Base-by-base conservation (phyloP, 768 basidiomycete species). In the Xerocomellus intermedius region DNA sequence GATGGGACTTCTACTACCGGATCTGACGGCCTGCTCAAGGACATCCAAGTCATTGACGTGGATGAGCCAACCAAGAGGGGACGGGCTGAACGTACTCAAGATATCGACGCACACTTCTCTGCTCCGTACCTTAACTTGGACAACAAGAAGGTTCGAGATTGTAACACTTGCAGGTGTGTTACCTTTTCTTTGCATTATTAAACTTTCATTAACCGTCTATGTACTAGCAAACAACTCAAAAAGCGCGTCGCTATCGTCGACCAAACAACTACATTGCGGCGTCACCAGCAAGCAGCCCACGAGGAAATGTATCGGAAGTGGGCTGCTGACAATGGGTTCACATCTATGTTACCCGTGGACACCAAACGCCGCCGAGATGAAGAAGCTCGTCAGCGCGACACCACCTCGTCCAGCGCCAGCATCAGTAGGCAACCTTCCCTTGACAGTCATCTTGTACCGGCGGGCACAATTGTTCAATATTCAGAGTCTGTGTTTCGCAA, bases 221-320 rank as follows among this genome's bases (percentile, higher is more conserved):
- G 16, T 36, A 17, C 14, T 36, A 36, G 35, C 14, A 16, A 36
- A 36, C 35, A 36, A 30, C 47, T 42, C 14, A 48, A 54, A 9
- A 48, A 37, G 16, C 7, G 7, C 1, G 26, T 36, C 6, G 13
- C 35, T 36, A 37, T 54, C 7, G 6, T 48, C 2, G 6, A 54
- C 22, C n/a, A 54, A 42, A 4, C 35, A 13, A 54, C n/a, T 1
- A 54, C 19, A 9, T 8, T 50, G 7, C 26, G 2, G 30, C 7
- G 5, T 24, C 48, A 55, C 42, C 54, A 55, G 42, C 48, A 55
- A 50, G 19, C 48, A 21, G 24, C 14, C 16, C 48, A 55, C 4
- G 0, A 13, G 0, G 35, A 13, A 14, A 4, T 2, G 2, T 50
- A 50, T 45, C 10, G 8, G 3, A 39, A 49, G 24, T 55, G 54